Conservation (phyloP, 1,139 yeast species). For the Insectozyma bohioensis region DNA sequence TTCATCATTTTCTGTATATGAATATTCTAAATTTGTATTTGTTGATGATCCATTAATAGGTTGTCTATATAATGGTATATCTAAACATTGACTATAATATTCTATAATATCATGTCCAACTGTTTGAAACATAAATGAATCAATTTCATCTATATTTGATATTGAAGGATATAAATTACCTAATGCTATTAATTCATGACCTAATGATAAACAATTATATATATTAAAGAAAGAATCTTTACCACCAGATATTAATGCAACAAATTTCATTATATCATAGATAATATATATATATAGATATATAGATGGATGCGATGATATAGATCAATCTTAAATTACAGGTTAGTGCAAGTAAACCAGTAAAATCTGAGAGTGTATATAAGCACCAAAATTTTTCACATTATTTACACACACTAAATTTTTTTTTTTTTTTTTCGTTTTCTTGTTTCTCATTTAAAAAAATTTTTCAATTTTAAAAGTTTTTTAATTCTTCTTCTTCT, state of each 20-base stretch:
- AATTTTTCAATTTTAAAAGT: conserved; percentile 11
- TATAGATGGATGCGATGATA: too few relatives aligned
- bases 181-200: conserved; percentile 80
- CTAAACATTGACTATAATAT: conserved; percentile 66
- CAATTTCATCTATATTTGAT: conserved; percentile 59
- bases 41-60: conserved; percentile 50
- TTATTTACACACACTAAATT: conserved; percentile 2
- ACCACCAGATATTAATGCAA: conserved; percentile 92
- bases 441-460: conserved; percentile 6
- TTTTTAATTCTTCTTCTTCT: conserved; percentile 5
- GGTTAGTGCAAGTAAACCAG: conserved; percentile 1
- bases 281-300: too few relatives aligned
- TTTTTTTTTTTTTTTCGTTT: conserved; percentile 2
- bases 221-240: conserved; percentile 93
- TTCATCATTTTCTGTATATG: conserved; percentile 68
- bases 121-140: conserved; percentile 96
- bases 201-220: conserved; percentile 75
- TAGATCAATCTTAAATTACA: not conserved
- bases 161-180: conserved; percentile 77
- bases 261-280: conserved; percentile 70
- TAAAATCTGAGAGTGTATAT: conserved; percentile 3
- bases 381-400: conserved; percentile 6
- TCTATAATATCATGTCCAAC: conserved; percentile 88
- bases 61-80: conserved; percentile 77
- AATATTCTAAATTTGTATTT: conserved; percentile 69